phyloP scores from a whole-genome alignment of 768 basidiomycete species.

The Mycena crocata region DNA sequence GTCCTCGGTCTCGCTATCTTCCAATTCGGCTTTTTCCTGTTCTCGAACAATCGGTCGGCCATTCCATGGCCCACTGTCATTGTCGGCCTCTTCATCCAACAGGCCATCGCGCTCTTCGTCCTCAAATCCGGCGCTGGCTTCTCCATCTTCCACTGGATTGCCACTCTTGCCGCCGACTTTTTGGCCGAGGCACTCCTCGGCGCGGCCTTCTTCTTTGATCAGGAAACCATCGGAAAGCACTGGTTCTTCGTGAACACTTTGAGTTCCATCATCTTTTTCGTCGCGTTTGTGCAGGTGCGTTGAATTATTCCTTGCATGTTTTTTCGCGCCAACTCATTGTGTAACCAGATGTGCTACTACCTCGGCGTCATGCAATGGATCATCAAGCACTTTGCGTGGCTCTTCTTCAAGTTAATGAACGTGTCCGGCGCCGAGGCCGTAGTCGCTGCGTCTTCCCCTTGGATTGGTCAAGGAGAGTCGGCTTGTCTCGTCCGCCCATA shows the following conservation, averaged over 20 bases:
- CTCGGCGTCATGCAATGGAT: slow-evolving; percentile 95
- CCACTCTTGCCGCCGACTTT: slow-evolving; percentile 84
- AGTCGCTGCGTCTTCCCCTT: slow-evolving; percentile 93
- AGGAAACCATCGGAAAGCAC: slow-evolving; percentile 68
- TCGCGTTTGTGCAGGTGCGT: slow-evolving; percentile 76
- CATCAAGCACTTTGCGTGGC: slow-evolving; percentile 89
- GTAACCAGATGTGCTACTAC: slow-evolving; percentile 84
- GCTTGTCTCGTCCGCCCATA: slow-evolving; percentile 89
- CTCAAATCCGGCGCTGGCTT: slow-evolving; percentile 88
- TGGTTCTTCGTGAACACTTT: slow-evolving; percentile 92
- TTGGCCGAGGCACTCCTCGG: slow-evolving; percentile 75
- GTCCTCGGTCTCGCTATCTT: slow-evolving; percentile 85
- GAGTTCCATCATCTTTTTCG: slow-evolving; percentile 90
- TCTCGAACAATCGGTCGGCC: slow-evolving; percentile 69
- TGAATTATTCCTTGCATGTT: background rate
- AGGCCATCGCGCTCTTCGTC: slow-evolving; percentile 89
- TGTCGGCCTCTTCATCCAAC: slow-evolving; percentile 87
- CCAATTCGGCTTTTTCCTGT: slow-evolving; percentile 78
- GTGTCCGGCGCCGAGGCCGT: slow-evolving; percentile 96
- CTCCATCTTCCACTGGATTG: slow-evolving; percentile 86
- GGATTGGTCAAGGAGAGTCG: slow-evolving; percentile 88
- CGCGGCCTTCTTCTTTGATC: slow-evolving; percentile 86
- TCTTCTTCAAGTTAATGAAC: slow-evolving; percentile 93
- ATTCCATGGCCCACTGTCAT: slow-evolving; percentile 92
- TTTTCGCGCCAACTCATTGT: background rate